These are phyloP conservation scores for Zelonia costaricensis DNA, from an alignment of 208 protist genomes.

Conservation along the genomic window DNA sequence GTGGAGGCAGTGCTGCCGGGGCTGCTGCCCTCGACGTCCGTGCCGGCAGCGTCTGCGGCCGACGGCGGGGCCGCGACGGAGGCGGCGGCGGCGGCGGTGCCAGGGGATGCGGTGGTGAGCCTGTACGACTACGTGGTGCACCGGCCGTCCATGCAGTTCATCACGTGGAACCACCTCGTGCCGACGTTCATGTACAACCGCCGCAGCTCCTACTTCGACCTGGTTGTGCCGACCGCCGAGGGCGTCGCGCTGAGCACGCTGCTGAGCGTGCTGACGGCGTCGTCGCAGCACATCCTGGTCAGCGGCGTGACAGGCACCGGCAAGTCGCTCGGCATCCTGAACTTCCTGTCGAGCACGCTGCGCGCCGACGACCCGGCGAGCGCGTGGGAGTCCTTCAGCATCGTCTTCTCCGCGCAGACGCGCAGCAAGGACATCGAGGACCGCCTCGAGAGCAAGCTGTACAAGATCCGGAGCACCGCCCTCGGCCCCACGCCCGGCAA, in stretches of 20 bases:
- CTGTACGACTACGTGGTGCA: constrained; percentile 96
- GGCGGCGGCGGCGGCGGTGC: neutral
- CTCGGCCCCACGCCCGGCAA: constrained; percentile 91
- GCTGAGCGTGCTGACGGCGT: constrained; percentile 69
- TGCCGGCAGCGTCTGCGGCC: neutral
- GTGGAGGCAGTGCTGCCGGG: constrained; percentile 71
- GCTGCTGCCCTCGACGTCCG: constrained; percentile 28
- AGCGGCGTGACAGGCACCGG: constrained; percentile 96
- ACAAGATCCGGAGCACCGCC: constrained; percentile 90
- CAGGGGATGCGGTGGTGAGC: constrained; percentile 53
- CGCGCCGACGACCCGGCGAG: constrained; percentile 75
- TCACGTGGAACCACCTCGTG: constrained; percentile 91
- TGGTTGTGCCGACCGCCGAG: constrained; percentile 96
- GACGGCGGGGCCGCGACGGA: neutral
- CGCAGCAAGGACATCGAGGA: constrained; percentile 91
- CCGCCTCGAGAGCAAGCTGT: constrained; percentile 93
- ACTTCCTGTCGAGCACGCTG: constrained; percentile 70
- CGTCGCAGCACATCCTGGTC: constrained; percentile 85
- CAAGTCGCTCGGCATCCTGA: constrained; percentile 88
- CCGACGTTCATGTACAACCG: constrained; percentile 90
- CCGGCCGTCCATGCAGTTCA: constrained; percentile 81
- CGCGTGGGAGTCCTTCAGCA: constrained; percentile 87
- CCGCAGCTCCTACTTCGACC: constrained; percentile 91
- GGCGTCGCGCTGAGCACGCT: constrained; percentile 89
- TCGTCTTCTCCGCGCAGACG: constrained; percentile 95